Evolutionary conservation across 306 rosid species (phyloP), one percentile per base, ranked within the genome.

Genomic region (Prunus mongolica): DNA sequence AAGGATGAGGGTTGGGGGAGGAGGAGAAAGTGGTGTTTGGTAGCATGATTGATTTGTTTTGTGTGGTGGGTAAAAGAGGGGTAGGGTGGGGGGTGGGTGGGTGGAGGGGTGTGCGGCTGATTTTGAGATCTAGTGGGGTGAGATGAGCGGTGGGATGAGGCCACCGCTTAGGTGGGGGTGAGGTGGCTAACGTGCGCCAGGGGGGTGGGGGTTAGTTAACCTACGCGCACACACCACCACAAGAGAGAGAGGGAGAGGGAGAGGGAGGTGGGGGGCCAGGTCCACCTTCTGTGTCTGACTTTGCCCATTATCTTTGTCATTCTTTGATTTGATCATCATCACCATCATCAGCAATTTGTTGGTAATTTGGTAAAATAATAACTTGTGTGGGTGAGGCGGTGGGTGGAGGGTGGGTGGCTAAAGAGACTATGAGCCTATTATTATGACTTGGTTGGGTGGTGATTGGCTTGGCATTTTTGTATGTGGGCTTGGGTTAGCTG

Each of bases 151-250:
- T 58, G 88, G 86, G 84, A 79, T 86, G 91, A 79, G 92, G 89
- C 91, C 96, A 90, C 97, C 96, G 93, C 88, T 81, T 84, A 83
- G 93, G 90, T 88, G 90, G 83, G 80, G 82, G 68, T 30, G 80
- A 65, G 64, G 70, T 49, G 73, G 83, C 87, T 84, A 88, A 78
- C 79, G 84, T 82, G 92, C 87, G 88, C 87, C 82, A 78, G 68
- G 57, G 57, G 73, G 57, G 58, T 74, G 16, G 68, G 63, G 67
- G 62, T 58, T 20, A 50, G 50, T 49, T 61, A 73, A 46, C 60
- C 51, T 84, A 82, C 79, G 84, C 83, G 41, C 74, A 22, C 63
- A n/a, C 27, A 38, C n/a, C 32, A 44, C 65, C 12, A 30, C 61
- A 41, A 49, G 3, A 22, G 16, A 3, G 65, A 56, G 62, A 56